Conservation (phyloP, 805 yeast species). For the Saccharomycopsis capsularis region DNA sequence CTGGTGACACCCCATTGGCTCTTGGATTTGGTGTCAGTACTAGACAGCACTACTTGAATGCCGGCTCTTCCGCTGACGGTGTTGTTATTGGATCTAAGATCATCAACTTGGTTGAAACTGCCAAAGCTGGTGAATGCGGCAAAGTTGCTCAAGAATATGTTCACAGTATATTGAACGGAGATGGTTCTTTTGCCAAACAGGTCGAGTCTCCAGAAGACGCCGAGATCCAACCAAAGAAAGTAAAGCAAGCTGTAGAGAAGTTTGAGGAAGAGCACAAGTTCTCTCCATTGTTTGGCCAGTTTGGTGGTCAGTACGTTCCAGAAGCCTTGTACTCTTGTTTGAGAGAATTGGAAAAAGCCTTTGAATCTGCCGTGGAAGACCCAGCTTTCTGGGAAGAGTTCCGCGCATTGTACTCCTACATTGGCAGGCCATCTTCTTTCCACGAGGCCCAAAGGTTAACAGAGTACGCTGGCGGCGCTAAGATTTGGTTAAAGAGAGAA, state of each 20-base stretch:
- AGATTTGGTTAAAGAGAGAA: constrained; percentile 97
- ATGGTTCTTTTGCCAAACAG: constrained; percentile 29
- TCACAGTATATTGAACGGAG: constrained; percentile 59
- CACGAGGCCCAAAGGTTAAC: constrained; percentile 88
- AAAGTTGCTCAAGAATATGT: constrained; percentile 62
- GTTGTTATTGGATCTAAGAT: constrained; percentile 92
- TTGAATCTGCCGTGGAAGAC: constrained; percentile 83
- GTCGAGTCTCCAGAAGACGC: constrained; percentile 21
- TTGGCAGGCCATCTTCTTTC: constrained; percentile 92
- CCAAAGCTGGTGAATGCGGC: constrained; percentile 53
- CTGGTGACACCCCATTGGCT: constrained; percentile 80
- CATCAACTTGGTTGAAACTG: constrained; percentile 59
- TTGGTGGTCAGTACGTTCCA: constrained; percentile 99
- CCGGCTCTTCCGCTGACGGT: constrained; percentile 83
- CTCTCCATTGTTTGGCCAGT: constrained; percentile 81
- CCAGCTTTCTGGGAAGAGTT: constrained; percentile 92
- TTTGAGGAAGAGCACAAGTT: constrained; percentile 59
- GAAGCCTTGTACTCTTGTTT: constrained; percentile 91
- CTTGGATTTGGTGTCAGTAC: constrained; percentile 97
- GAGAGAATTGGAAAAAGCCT: constrained; percentile 80
- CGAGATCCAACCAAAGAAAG: constrained; percentile 22
- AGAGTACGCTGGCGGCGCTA: constrained; percentile 88
- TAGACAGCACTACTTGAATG: constrained; percentile 77
- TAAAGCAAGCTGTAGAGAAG: constrained; percentile 24
- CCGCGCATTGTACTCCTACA: constrained; percentile 74